Base-by-base conservation (phyloP, 1,139 yeast species). In the Yamadazyma spencermartinsiae region DNA sequence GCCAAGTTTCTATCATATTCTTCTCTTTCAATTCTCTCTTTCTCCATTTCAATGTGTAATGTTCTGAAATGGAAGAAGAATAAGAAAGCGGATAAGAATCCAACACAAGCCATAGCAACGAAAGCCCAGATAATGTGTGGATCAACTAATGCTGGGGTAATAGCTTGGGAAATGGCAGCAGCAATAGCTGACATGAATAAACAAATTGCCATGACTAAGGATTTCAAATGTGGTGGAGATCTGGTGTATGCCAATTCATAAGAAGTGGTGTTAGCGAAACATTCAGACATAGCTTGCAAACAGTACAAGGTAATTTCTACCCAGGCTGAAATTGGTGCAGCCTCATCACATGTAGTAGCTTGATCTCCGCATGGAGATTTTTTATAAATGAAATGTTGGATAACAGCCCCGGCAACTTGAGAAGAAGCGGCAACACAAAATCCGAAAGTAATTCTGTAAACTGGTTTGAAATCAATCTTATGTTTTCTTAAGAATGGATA, bases 201-300 rank as follows among this genome's bases (percentile, higher is more conserved):
- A 66, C 80, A 80, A 42, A 83, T 58, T 4, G 89, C 79, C 78
- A 80, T 74, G 36, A 82, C 84, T 46, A 82, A 69, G 38, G 86
- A 80, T 57, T 80, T 80, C 84, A 82, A 79, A 34, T 72, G 67
- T 11, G 74, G 78, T 36, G 89, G 87, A 23, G 88, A 75, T 56
- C 83, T 72, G 2, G 86, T 74, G 57, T 82, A 83, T 7, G 89
- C 88, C 51, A 81, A 68, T 58, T 82, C 88, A 52, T 81, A 80
- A 41, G 80, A 85, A 14, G 88, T 80, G 37, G 80, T 76, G 43
- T 67, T 78, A 25, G 86, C 82, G 51, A 82, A 81, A 64, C 86
- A 80, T 61, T 82, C 89, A 42, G 85, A 79, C 18, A 76, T 66
- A 25, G 88, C 87, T 39, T 79, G 76, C 36, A 80, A 58, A 32